Conservation (phyloP, 305 asterid species). For the Rubia tinctorum region DNA sequence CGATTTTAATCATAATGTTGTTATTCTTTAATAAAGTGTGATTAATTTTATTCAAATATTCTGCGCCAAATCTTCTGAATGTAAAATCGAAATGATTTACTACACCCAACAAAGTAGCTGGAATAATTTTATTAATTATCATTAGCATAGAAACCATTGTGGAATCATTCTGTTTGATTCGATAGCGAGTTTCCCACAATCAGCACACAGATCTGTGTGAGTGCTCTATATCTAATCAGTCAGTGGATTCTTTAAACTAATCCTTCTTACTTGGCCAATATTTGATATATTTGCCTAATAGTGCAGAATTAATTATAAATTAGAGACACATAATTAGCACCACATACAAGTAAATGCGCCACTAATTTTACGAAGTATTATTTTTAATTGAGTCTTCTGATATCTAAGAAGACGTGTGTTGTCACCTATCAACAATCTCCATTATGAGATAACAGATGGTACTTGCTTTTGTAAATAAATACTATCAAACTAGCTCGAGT, state of each 20-base stretch:
- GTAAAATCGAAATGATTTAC: neutral
- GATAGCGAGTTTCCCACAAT: slow-evolving; percentile 3
- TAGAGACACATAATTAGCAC: neutral
- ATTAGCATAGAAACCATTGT: neutral
- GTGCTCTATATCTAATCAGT: neutral
- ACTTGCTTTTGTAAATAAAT: too few relatives aligned
- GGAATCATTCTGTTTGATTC: neutral
- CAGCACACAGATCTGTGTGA: slow-evolving; percentile 1
- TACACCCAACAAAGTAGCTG: neutral
- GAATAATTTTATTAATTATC: neutral
- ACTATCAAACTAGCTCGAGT: too few relatives aligned
- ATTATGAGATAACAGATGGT: too few relatives aligned
- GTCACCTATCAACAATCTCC: too few relatives aligned
- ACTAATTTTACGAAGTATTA: neutral
- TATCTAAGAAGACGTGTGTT: too few relatives aligned
- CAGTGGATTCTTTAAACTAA: neutral
- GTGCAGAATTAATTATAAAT: neutral
- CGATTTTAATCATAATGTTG: too few relatives aligned
- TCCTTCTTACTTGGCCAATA: neutral
- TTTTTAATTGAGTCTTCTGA: too few relatives aligned
- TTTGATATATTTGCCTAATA: neutral
- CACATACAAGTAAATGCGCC: neutral
- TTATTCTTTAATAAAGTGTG: neutral
- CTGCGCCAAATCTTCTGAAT: neutral
- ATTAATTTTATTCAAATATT: neutral